Base-by-base conservation (phyloP, 352 stramenopile genomes). In the Globisporangium viniferum region DNA sequence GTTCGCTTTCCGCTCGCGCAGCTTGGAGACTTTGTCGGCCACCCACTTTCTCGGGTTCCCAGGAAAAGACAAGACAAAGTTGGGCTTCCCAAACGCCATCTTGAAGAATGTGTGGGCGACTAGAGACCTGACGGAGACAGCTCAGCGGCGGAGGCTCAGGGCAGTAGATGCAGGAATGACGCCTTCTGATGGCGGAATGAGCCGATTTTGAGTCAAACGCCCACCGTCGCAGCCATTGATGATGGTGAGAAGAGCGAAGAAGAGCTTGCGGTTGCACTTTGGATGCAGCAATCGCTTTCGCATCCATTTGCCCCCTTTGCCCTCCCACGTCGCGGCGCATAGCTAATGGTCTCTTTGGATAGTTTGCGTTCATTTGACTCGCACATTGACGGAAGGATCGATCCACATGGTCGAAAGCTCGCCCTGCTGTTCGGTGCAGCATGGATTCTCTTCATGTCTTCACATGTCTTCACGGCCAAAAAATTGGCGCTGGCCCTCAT, bases 41-140 rank as follows among this genome's bases (percentile, higher is more conserved):
- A 64, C 27, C 59, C 59, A 64, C 59, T 64, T 64, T 8, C 18
- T 5, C 18, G 39, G n/a, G n/a, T 54, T 35, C 36, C 22, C 41
- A 33, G 59, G 39, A 46, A 56, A 20, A 44, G 27, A 51, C n/a
- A 24, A 24, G 14, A 15, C n/a, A 24, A 59, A 59, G 27, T 24
- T 59, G 54, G 54, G 54, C 29, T 36, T 24, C 6, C 29, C 24
- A 24, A 58, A 58, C 24, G 8, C 51, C 51, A 58, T 58, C 10
- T 29, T 58, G 51, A 58, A 29, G 51, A 10, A n/a, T 35, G 3
- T 31, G 51, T n/a, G 27, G 24, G 5, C 51, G 6, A 10, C 10
- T 35, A 5, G 51, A n/a, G 41, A n/a, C 41, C 41, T n/a, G 14
- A 24, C 24, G 24, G 24, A 24, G 6, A 49, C 14, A 49, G 5